Conservation (phyloP, 345 rosid genomes). For the Citropsis articulata region DNA sequence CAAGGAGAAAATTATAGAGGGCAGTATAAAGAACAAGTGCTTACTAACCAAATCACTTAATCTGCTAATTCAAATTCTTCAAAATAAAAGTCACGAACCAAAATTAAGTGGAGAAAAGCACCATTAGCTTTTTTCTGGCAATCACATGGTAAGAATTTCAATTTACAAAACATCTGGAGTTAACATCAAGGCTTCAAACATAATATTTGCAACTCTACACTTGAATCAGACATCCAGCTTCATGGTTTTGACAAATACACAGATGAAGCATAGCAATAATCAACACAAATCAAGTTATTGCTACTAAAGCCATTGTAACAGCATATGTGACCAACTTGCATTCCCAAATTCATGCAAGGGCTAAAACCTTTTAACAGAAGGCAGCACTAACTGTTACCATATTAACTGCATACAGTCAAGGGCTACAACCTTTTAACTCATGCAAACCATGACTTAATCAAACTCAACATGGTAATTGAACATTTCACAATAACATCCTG, state of each 20-base stretch:
- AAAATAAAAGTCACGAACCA: background rate
- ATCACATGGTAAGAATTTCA: background rate
- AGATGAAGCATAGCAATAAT: background rate
- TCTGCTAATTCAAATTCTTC: background rate
- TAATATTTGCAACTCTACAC: background rate
- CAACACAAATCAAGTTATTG: background rate
- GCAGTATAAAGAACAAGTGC: constrained; percentile 2
- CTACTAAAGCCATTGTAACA: background rate
- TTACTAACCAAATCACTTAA: background rate
- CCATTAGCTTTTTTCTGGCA: constrained; percentile 9
- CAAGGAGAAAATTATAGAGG: constrained; percentile 16
- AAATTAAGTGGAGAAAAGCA: background rate
- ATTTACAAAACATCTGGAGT: background rate
- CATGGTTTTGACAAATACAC: background rate
- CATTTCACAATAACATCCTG: background rate
- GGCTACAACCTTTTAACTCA: background rate
- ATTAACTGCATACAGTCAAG: background rate
- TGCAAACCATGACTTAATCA: background rate
- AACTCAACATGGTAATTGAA: background rate
- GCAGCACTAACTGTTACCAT: background rate
- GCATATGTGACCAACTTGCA: background rate
- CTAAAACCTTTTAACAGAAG: background rate
- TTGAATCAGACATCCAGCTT: background rate
- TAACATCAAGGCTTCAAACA: background rate
- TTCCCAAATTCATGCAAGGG: no score